Base-by-base conservation (phyloP, 768 basidiomycete species). In the Russula compacta region DNA sequence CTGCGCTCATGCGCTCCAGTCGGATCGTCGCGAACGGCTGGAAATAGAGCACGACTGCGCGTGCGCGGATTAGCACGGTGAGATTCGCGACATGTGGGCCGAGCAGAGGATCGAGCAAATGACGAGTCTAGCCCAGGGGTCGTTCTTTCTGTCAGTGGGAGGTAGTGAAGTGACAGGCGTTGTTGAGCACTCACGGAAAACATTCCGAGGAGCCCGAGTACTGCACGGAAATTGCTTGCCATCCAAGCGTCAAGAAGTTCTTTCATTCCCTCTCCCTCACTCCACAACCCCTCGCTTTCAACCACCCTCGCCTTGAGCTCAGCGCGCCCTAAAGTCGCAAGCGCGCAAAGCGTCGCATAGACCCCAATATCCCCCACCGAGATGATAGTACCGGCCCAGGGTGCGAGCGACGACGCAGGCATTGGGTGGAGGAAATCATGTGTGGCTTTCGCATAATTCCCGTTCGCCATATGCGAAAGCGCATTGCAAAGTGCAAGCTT, bases 231-330 rank as follows among this genome's bases (percentile, higher is more conserved):
- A 67, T 87, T 83, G 71, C 88, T 93, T 60, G 80, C 79, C 78
- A 94, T 85, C 73, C 92, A 97, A 2, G 88, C 83, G 62, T 89
- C 87, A 56, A 94, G 75, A 46, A 97, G 80, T 56, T 95, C 93
- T 40, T 95, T 83, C 65, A 66, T 66, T 6, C 65, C 65, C 32
- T 66, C 65, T 24, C 65, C 65, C 33, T 66, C 65, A 2, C 56
- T 60, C 17, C 53, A 47, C 24, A 61, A 21, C 8, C 65, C 64
- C 29, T 65, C 65, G 12, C 55, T 48, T 32, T 64, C 65, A 38
- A 94, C 70, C 69, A 94, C 93, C 66, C 81, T 81, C 0, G 79
- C 63, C 69, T 87, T 87, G 74, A 98, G 84, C 17, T 81, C 78
- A 0, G 81, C 77, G 6, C 95, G 82, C 5, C 83, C 74, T 60